phyloP scores from a whole-genome alignment of 129 eudicot species.

The Erigeron canadensis region DNA sequence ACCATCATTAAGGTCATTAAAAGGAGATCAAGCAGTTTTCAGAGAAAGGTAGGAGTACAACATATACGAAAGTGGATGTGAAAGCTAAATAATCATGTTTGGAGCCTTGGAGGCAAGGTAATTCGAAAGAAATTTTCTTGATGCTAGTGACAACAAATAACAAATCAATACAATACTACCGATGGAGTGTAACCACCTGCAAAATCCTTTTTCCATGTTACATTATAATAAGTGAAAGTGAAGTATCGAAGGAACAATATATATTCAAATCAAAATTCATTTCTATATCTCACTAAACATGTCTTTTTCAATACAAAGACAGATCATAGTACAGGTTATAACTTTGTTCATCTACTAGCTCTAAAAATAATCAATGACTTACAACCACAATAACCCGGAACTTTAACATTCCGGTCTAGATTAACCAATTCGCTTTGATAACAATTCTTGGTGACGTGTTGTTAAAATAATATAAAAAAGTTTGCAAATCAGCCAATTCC shows the following conservation, averaged over 20 bases:
- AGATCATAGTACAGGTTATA: background rate
- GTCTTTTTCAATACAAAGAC: background rate
- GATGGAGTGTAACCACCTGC: too few relatives aligned
- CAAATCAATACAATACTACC: background rate
- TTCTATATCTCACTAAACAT: background rate
- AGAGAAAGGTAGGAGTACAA: too few relatives aligned
- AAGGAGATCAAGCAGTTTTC: too few relatives aligned
- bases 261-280: background rate
- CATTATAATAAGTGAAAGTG: too few relatives aligned
- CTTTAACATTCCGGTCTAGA: background rate
- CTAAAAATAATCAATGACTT: constrained; percentile 8
- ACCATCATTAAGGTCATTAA: too few relatives aligned
- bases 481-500: background rate
- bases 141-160: background rate
- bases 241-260: background rate
- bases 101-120: too few relatives aligned
- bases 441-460: too few relatives aligned
- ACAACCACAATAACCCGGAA: constrained; percentile 8
- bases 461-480: too few relatives aligned
- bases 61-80: too few relatives aligned
- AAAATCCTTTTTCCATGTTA: too few relatives aligned
- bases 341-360: constrained; percentile 28
- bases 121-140: background rate
- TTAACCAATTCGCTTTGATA: background rate
- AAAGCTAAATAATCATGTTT: too few relatives aligned